phyloP scores from a whole-genome alignment of 2,329 filamentous ascomycete genomes.

The Polychaeton citri region DNA sequence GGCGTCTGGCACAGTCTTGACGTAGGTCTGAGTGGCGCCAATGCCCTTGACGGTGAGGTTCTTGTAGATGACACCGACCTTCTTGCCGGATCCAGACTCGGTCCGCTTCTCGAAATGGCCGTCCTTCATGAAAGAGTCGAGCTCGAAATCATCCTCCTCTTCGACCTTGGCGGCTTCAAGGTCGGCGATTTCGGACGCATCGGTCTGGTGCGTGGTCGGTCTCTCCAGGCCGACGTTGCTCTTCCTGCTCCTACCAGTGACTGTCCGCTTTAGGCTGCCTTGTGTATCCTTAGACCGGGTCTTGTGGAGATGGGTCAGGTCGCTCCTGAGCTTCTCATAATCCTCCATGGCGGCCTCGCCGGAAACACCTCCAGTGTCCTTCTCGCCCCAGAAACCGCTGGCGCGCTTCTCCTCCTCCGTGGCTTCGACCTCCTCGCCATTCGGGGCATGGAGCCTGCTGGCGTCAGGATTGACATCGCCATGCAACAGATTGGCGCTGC shows the following conservation, averaged over 20 bases:
- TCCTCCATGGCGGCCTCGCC: constrained; percentile 45
- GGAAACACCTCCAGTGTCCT: constrained; percentile 41
- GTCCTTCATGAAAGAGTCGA: constrained; percentile 57
- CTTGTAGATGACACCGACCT: constrained; percentile 65
- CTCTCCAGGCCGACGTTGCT: constrained; percentile 8
- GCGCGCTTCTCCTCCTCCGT: constrained; percentile 16
- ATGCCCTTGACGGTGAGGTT: constrained; percentile 62
- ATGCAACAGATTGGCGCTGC: constrained; percentile 10
- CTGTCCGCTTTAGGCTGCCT: constrained; percentile 7
- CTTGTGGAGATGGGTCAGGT: constrained; percentile 41
- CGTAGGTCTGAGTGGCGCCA: constrained; percentile 52
- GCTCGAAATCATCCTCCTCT: constrained; percentile 48
- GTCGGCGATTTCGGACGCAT: constrained; percentile 18
- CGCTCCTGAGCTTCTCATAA: constrained; percentile 42
- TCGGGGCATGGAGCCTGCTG: constrained; percentile 8
- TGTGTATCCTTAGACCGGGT: constrained; percentile 22
- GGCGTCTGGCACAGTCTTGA: constrained; percentile 60
- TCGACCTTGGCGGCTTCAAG: constrained; percentile 30
- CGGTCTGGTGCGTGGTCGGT: constrained; percentile 1
- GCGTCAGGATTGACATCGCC: constrained; percentile 11
- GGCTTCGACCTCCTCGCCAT: constrained; percentile 16
- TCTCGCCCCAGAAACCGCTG: constrained; percentile 50
- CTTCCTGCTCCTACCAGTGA: constrained; percentile 12
- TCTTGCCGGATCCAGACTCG: constrained; percentile 56
- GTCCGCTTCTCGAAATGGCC: constrained; percentile 64